Conservation (phyloP, 2,329 filamentous ascomycete species). For the Scedosporium aurantiacum region DNA sequence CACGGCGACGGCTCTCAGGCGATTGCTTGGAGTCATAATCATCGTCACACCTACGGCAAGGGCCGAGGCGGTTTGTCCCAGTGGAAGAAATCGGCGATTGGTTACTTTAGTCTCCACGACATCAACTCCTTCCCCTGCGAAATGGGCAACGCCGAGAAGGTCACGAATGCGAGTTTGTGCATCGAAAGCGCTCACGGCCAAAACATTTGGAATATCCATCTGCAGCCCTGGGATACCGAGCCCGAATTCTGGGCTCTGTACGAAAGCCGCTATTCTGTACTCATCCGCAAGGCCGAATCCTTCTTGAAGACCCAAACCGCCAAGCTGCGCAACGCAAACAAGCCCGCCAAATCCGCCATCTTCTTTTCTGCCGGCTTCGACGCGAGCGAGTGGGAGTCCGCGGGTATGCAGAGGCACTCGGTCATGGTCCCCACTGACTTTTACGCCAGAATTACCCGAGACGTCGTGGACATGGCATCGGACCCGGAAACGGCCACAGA, state of each 20-base stretch:
- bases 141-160: constrained; percentile 82
- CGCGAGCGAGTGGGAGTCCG: constrained; percentile 86
- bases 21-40: constrained; percentile 86
- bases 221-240: constrained; percentile 74
- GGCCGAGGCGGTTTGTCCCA: constrained; percentile 35
- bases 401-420: constrained; percentile 88
- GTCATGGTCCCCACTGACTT: constrained; percentile 96
- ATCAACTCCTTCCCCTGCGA: constrained; percentile 99
- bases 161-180: constrained; percentile 87
- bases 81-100: constrained; percentile 78
- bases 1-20: constrained; percentile 93
- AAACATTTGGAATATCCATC: constrained; percentile 90
- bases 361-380: constrained; percentile 96
- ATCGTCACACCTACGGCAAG: constrained; percentile 30
- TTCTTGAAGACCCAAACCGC: constrained; percentile 68
- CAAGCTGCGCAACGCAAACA: constrained; percentile 46
- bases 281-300: constrained; percentile 69
- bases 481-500: constrained; percentile 69
- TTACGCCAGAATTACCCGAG: constrained; percentile 80
- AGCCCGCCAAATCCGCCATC: constrained; percentile 69
- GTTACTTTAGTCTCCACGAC: constrained; percentile 94
- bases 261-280: constrained; percentile 60
- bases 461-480: constrained; percentile 70
- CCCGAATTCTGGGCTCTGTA: constrained; percentile 87
- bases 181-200: constrained; percentile 91